Conservation (phyloP, 192 early-diverging fungal species). For the Backusella australiensis region DNA sequence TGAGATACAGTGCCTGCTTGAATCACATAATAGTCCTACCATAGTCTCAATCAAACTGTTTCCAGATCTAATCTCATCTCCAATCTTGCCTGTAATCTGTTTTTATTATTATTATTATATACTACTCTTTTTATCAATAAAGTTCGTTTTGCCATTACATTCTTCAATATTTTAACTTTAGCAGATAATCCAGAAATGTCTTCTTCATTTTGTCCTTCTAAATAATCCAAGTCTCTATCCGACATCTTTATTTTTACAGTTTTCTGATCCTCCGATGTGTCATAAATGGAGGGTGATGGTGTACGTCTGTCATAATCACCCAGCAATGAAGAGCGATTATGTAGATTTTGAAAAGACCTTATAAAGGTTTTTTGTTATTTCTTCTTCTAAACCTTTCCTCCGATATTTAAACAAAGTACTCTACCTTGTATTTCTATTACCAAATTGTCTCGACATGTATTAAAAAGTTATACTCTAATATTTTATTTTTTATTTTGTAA, state of each 20-base stretch:
- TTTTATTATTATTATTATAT: background rate
- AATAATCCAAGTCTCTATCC: slow-evolving; percentile 35
- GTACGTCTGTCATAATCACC: slow-evolving; percentile 27
- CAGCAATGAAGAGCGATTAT: slow-evolving; percentile 32
- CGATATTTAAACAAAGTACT: background rate
- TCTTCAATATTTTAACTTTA: slow-evolving; percentile 37
- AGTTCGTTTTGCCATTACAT: slow-evolving; percentile 11
- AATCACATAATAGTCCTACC: slow-evolving; percentile 18
- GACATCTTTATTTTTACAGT: slow-evolving; percentile 10
- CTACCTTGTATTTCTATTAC: slow-evolving; percentile 24
- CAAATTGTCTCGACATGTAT: slow-evolving; percentile 26
- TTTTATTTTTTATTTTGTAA: background rate
- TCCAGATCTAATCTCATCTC: slow-evolving; percentile 37
- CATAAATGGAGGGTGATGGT: slow-evolving; percentile 19
- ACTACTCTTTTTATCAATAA: background rate
- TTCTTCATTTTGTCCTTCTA: slow-evolving; percentile 39
- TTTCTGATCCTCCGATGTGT: slow-evolving; percentile 2
- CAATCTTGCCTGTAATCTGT: slow-evolving; percentile 39
- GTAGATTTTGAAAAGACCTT: slow-evolving; percentile 37
- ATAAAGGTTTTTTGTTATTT: background rate
- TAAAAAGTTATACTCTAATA: background rate
- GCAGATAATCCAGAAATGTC: slow-evolving; percentile 32
- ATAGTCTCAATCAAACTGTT: slow-evolving; percentile 36
- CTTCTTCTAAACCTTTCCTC: background rate
- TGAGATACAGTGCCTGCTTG: background rate